Conservation (phyloP, 2,329 filamentous ascomycete species). For the Diaporthe sp. region DNA sequence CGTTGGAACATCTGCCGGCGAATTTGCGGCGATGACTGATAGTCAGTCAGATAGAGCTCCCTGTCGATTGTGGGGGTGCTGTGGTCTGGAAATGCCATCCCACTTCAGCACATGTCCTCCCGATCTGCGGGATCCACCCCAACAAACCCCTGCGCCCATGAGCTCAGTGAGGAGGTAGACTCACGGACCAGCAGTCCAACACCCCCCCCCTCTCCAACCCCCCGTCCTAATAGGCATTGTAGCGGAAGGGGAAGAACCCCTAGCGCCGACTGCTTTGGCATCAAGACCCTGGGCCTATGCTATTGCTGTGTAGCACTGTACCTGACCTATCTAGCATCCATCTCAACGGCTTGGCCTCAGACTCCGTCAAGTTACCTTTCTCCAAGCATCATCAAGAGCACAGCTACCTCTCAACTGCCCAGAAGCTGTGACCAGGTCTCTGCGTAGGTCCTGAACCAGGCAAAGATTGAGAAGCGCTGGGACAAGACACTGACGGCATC, state of each 20-base stretch:
- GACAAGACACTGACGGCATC: slow-evolving; percentile 16
- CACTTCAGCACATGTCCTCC: slow-evolving; percentile 27
- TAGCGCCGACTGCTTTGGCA: slow-evolving; percentile 29
- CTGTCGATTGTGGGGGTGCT: slow-evolving; percentile 3
- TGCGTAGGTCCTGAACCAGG: neutral
- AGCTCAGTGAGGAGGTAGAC: slow-evolving; percentile 11
- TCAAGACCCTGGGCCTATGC: slow-evolving; percentile 14
- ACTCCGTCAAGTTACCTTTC: slow-evolving; percentile 12
- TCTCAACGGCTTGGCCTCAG: neutral
- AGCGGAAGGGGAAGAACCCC: slow-evolving; percentile 32
- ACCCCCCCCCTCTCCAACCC: neutral
- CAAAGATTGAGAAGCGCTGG: neutral
- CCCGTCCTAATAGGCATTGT: neutral
- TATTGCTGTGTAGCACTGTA: slow-evolving; percentile 15
- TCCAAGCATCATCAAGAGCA: slow-evolving; percentile 31
- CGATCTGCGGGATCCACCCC: neutral
- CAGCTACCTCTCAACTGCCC: neutral
- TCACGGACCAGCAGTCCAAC: slow-evolving; percentile 9
- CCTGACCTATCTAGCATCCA: neutral
- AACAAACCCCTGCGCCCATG: slow-evolving; percentile 31
- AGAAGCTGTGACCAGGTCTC: slow-evolving; percentile 8
- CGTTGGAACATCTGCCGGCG: neutral
- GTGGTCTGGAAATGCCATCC: slow-evolving; percentile 21
- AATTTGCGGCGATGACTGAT: neutral
- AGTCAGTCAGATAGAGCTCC: neutral